phyloP scores from a whole-genome alignment of 305 asterid genomes.

The Ruellia speciosa region DNA sequence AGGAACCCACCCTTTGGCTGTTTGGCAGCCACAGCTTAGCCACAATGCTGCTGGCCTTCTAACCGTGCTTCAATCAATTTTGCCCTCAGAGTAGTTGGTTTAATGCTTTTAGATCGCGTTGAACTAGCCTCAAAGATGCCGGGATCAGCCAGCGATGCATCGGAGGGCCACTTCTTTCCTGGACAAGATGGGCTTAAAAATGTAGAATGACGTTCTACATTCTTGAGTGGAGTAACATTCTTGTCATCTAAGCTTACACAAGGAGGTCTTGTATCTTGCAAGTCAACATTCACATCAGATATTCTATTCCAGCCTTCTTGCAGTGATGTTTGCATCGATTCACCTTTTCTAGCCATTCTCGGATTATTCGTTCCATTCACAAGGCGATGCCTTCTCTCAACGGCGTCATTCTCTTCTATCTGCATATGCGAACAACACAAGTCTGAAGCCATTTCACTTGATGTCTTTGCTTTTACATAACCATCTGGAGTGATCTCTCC shows the following conservation, averaged over 20 bases:
- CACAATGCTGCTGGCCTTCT: constrained; percentile 25
- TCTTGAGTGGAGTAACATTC: constrained; percentile 9
- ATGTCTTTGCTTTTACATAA: no score
- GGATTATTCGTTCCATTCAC: constrained; percentile 19
- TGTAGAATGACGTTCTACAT: constrained; percentile 29
- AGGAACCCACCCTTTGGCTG: no score
- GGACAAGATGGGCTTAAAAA: constrained; percentile 50
- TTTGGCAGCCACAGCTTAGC: no score
- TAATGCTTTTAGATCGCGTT: constrained; percentile 26
- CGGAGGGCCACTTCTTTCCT: constrained; percentile 51
- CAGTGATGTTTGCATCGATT: constrained; percentile 15
- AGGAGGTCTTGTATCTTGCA: constrained; percentile 19
- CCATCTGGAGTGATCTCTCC: no score
- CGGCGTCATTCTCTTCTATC: constrained; percentile 24
- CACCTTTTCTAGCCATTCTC: constrained; percentile 15
- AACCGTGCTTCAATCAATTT: constrained; percentile 54
- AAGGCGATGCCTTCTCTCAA: constrained; percentile 16
- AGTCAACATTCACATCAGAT: constrained; percentile 6
- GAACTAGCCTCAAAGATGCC: constrained; percentile 32
- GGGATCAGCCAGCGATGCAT: constrained; percentile 20
- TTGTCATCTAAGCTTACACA: constrained; percentile 1
- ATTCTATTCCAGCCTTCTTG: constrained; percentile 21
- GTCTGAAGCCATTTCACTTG: no score
- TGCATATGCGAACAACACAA: no score
- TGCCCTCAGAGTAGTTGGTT: constrained; percentile 60